Evolutionary conservation across 331 rosid genomes (phyloP), one percentile per base, ranked within the genome.

Genomic region (Malus hybrid): DNA sequence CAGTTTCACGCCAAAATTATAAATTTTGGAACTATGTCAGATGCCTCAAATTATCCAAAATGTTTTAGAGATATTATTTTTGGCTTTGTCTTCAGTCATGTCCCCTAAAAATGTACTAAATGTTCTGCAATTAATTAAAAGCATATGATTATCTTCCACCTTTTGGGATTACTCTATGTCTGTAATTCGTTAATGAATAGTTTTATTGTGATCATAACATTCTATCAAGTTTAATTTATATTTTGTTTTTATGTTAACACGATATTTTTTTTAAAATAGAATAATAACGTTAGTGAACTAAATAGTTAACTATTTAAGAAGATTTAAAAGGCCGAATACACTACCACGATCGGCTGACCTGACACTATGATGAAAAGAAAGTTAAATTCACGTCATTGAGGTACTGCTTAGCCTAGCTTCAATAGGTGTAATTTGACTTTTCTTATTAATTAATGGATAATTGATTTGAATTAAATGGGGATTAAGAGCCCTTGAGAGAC

Each of bases 371-470:
- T 27, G 69, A 19, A 15, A 10, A 10, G 10, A 65, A 16, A 65
- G 5, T 33, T 32, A 15, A 57, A 18, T 22, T 11, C 13, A 56
- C 50, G 56, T 24, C 12, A 39, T 39, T 61, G 8, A 15, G 59
- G 7, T 7, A 18, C 44, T 42, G 60, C 29, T 52, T 65, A 52
- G 27, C 36, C 42, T 24, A 52, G 62, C 48, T 67, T 16, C 5
- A 20, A 69, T 44, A 54, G 42, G 65, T 9, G 34, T 20, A 34
- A 39, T 65, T 20, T 78, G 80, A 78, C 80, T 71, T 79, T 34
- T 75, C 34, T 65, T 6, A 46, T n/a, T 24, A 44, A 70, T 61
- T 62, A 69, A 69, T 29, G 72, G 72, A 48, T 13, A 36, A 6
- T 68, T 65, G n/a, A 72, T 77, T 64, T 67, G 50, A 36, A 75